Evolutionary conservation across 208 protist species (phyloP).

Genomic region (Blastocrithidia nonstop): DNA sequence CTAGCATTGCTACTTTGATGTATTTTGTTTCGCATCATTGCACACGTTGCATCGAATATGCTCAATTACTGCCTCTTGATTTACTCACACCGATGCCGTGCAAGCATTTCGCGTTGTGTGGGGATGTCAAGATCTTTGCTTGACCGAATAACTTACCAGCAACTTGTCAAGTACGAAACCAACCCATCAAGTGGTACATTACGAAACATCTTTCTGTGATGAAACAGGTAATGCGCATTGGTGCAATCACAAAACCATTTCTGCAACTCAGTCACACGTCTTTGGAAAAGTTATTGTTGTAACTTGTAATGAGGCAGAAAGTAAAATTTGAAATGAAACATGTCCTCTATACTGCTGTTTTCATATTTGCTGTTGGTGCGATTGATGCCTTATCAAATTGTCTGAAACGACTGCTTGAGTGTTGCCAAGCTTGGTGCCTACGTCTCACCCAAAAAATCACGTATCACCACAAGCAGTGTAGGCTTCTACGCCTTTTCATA

Average conservation of each 20-base stretch:
- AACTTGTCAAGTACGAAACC: constrained; percentile 61
- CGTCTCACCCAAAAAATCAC: constrained; percentile 89
- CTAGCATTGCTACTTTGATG: too few relatives aligned
- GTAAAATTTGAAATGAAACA: constrained; percentile 60
- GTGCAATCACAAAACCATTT: constrained; percentile 33
- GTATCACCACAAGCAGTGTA: constrained; percentile 91
- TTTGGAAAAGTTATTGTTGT: constrained; percentile 43
- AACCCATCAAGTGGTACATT: constrained; percentile 78
- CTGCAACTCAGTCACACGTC: constrained; percentile 22
- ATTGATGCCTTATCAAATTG: constrained; percentile 84
- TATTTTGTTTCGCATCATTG: too few relatives aligned
- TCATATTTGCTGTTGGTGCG: constrained; percentile 39
- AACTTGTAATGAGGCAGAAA: constrained; percentile 79
- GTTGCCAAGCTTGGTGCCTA: constrained; percentile 47
- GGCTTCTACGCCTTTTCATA: constrained; percentile 80
- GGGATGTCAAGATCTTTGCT: constrained; percentile 96
- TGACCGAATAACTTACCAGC: constrained; percentile 85
- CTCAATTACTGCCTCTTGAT: too few relatives aligned
- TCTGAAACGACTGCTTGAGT: constrained; percentile 85
- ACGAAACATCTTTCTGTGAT: constrained; percentile 50
- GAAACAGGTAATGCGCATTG: constrained; percentile 50
- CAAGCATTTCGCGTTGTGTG: constrained; percentile 92
- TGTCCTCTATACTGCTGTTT: constrained; percentile 31
- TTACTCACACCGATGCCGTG: constrained; percentile 88
- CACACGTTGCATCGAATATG: too few relatives aligned